phyloP scores from a whole-genome alignment of 148 eudicot genomes.

The Suaeda aralocaspica region DNA sequence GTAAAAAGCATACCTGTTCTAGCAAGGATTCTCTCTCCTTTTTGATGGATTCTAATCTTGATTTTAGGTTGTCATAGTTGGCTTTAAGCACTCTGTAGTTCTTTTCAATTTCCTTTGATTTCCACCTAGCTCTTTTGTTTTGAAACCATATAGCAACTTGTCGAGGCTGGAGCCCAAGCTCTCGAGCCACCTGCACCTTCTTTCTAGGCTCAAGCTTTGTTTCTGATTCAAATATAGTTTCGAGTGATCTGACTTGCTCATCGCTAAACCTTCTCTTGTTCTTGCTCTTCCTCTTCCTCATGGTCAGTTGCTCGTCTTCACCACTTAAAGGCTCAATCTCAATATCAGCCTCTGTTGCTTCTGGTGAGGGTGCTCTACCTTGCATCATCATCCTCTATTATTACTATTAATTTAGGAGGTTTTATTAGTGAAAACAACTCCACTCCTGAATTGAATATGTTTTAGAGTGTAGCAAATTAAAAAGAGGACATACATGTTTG shows the following conservation, averaged over 20 bases:
- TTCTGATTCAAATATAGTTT: constrained; percentile 48
- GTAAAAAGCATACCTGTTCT: constrained; percentile 36
- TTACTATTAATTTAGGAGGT: not conserved
- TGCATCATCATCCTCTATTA: constrained; percentile 27
- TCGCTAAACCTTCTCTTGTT: constrained; percentile 54
- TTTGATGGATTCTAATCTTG: constrained; percentile 35
- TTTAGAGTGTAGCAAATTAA: constrained; percentile 25
- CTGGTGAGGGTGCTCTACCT: constrained; percentile 26
- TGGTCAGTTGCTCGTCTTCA: constrained; percentile 9
- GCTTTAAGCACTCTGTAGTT: constrained; percentile 38
- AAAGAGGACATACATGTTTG: constrained; percentile 30
- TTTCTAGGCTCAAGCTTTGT: constrained; percentile 60
- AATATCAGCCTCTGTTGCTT: constrained; percentile 21
- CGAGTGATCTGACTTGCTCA: constrained; percentile 57
- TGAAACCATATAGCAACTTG: constrained; percentile 85
- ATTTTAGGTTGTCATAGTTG: constrained; percentile 42
- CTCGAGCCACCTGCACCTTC: constrained; percentile 58
- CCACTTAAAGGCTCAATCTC: constrained; percentile 21
- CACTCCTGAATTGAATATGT: constrained; percentile 21
- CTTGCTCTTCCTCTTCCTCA: constrained; percentile 38
- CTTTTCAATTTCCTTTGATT: constrained; percentile 55
- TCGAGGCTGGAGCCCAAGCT: constrained; percentile 61
- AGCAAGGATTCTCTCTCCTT: constrained; percentile 50
- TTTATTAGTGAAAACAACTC: constrained; percentile 19
- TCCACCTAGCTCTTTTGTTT: constrained; percentile 69